Evolutionary conservation across 2,329 filamentous ascomycete species (phyloP).

Genomic region (Achaetomium macrosporum): DNA sequence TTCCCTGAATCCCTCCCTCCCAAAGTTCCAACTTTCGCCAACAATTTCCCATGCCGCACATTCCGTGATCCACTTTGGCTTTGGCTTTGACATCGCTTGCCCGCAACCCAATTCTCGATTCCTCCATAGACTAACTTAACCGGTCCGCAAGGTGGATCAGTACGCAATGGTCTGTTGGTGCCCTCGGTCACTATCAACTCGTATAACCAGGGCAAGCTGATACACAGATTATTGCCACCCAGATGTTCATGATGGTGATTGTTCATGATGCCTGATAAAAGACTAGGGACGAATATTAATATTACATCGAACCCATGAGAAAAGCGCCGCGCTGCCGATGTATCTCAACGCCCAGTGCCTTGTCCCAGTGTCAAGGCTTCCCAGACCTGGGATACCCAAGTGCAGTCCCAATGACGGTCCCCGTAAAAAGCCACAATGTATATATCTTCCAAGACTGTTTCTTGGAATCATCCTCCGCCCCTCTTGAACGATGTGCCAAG

Average conservation of each 20-base stretch:
- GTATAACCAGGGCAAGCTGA: neutral
- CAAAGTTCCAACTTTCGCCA: too few relatives aligned
- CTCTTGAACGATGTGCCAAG: neutral
- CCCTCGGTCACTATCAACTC: too few relatives aligned
- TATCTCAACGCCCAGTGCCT: neutral
- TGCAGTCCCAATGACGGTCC: too few relatives aligned
- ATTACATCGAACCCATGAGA: neutral
- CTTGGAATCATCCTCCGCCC: neutral
- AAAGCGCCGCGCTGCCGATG: too few relatives aligned
- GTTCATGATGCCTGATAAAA: too few relatives aligned
- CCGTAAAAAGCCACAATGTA: neutral
- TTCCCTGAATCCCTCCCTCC: too few relatives aligned
- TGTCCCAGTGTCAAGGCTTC: neutral
- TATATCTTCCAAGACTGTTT: conserved; percentile 1
- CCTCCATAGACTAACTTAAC: neutral
- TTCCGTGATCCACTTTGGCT: too few relatives aligned
- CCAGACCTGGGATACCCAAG: too few relatives aligned
- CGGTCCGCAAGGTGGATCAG: neutral
- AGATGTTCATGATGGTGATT: neutral
- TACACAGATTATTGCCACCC: neutral
- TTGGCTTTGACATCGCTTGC: too few relatives aligned
- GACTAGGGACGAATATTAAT: neutral
- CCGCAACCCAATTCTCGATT: neutral
- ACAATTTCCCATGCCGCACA: too few relatives aligned
- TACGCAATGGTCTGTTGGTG: too few relatives aligned